Percentiles rank a stretch among this genome's conserved stretches.
Conservation (phyloP, 345 rosid species). For the Salix suchowensis region DNA sequence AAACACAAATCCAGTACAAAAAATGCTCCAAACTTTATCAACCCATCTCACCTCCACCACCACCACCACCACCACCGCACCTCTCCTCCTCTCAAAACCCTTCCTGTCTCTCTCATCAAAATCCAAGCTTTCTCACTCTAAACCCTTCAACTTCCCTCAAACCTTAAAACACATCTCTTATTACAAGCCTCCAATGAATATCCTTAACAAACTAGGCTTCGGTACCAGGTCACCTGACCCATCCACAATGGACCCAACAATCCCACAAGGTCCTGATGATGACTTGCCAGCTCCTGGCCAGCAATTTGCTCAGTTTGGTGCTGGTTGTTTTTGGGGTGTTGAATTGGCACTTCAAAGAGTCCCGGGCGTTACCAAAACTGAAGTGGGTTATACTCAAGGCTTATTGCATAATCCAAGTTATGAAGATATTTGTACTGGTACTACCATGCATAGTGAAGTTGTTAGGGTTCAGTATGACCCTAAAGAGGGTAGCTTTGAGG, state of each 20-base stretch:
- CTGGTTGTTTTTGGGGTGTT: slow-evolving; percentile 97
- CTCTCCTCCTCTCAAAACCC: slow-evolving; percentile 12
- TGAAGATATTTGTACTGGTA: slow-evolving; percentile 73
- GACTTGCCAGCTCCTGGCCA: slow-evolving; percentile 72
- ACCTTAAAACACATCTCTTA: slow-evolving; percentile 18
- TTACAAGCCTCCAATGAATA: slow-evolving; percentile 56
- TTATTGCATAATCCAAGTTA: slow-evolving; percentile 57
- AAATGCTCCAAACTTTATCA: slow-evolving; percentile 14
- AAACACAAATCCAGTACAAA: neutral
- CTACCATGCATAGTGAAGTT: slow-evolving; percentile 61
- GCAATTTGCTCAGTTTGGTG: slow-evolving; percentile 79
- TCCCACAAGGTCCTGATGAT: slow-evolving; percentile 68
- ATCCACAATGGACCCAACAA: slow-evolving; percentile 49
- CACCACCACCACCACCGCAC: neutral
- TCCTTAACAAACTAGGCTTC: slow-evolving; percentile 80
- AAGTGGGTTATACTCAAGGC: slow-evolving; percentile 84
- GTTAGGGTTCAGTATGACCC: slow-evolving; percentile 91
- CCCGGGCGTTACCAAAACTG: slow-evolving; percentile 72
- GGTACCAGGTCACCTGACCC: slow-evolving; percentile 50
- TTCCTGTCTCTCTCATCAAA: slow-evolving; percentile 1
- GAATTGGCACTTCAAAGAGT: slow-evolving; percentile 86
- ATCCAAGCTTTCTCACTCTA: slow-evolving; percentile 10
- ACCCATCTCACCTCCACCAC: neutral
- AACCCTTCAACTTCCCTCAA: slow-evolving; percentile 2
- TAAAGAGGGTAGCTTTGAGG: slow-evolving; percentile 58